Evolutionary conservation across 2,329 filamentous ascomycete species (phyloP).

Genomic region (Phialemonium atrogriseum): DNA sequence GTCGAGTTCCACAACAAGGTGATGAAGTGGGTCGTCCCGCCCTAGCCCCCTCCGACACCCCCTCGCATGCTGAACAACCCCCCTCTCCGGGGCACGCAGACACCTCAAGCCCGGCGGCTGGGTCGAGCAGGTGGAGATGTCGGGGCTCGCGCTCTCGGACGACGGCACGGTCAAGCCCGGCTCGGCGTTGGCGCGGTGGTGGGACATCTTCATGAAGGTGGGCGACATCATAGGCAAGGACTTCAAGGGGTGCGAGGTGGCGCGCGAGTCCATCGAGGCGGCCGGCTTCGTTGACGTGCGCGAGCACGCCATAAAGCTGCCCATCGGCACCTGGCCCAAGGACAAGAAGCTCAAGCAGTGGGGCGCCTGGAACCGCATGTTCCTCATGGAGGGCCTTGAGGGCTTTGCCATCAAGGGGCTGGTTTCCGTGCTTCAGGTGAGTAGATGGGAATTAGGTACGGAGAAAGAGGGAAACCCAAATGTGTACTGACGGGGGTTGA

Average conservation of each 20-base stretch:
- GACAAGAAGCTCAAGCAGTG: constrained; percentile 43
- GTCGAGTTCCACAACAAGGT: constrained; percentile 37
- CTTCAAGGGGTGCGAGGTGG: constrained; percentile 4
- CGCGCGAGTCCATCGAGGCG: not conserved
- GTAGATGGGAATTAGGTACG: not conserved
- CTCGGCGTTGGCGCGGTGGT: constrained; percentile 12
- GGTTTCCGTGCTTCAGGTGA: constrained; percentile 32
- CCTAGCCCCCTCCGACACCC: no score
- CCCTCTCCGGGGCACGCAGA: constrained; percentile 21
- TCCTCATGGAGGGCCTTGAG: constrained; percentile 40
- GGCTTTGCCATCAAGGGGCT: constrained; percentile 44
- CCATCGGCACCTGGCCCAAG: constrained; percentile 46
- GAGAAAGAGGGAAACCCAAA: no score
- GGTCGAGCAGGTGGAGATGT: constrained; percentile 13
- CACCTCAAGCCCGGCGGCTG: constrained; percentile 39
- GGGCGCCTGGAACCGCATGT: constrained; percentile 43
- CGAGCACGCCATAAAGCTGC: constrained; percentile 40
- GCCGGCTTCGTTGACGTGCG: constrained; percentile 32
- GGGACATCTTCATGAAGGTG: constrained; percentile 2
- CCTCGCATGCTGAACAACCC: no score
- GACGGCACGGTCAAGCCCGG: constrained; percentile 14
- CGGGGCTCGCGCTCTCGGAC: constrained; percentile 11
- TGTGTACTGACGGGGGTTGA: not conserved
- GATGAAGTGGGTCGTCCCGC: not conserved
- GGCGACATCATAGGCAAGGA: constrained; percentile 4